A percentile compares a stretch with the other conserved stretches of the same genome.
Evolutionary conservation across 805 yeast genomes (phyloP).

Genomic region (Cyberlindnera sargentensis): DNA sequence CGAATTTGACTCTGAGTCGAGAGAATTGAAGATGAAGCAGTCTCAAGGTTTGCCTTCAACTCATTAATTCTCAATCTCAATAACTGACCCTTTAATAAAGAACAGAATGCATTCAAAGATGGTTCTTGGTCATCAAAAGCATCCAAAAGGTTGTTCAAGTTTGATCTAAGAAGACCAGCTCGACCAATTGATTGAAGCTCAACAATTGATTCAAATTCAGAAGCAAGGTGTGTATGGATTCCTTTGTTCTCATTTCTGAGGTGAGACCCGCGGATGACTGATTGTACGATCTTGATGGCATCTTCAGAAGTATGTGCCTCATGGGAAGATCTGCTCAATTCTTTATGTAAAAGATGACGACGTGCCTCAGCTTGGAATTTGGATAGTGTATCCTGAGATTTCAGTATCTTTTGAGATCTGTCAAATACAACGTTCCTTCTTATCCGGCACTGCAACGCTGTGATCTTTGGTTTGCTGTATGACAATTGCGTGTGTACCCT

Average conservation of each 20-base stretch:
- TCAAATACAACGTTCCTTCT: slow-evolving; percentile 7
- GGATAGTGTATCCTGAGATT: slow-evolving; percentile 15
- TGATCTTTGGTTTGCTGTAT: slow-evolving; percentile 12
- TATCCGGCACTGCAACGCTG: slow-evolving; percentile 13
- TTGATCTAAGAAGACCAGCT: slow-evolving; percentile 31
- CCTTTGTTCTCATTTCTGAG: slow-evolving; percentile 7
- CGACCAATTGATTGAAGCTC: slow-evolving; percentile 50
- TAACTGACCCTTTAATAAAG: slow-evolving; percentile 31
- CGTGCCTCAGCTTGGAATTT: slow-evolving; percentile 33
- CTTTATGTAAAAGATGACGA: slow-evolving; percentile 23
- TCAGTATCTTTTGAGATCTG: slow-evolving; percentile 1
- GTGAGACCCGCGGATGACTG: slow-evolving; percentile 26
- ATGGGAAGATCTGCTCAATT: slow-evolving; percentile 13
- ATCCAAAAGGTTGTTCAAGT: slow-evolving; percentile 19
- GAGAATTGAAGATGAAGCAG: slow-evolving; percentile 21
- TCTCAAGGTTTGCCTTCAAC: not conserved
- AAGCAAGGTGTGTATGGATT: slow-evolving; percentile 1
- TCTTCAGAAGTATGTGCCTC: slow-evolving; percentile 21
- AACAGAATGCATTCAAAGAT: slow-evolving; percentile 28
- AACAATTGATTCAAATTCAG: slow-evolving; percentile 19
- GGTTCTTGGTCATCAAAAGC: slow-evolving; percentile 21
- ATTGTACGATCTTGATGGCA: slow-evolving; percentile 32
- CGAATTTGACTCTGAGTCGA: slow-evolving; percentile 52
- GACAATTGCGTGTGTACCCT: slow-evolving; percentile 10
- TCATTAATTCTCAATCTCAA: slow-evolving; percentile 24